A percentile compares a stretch with the other conserved stretches of the same genome.
Evolutionary conservation across 352 stramenopile species (phyloP).

Genomic region (Globisporangium paroecandrum): DNA sequence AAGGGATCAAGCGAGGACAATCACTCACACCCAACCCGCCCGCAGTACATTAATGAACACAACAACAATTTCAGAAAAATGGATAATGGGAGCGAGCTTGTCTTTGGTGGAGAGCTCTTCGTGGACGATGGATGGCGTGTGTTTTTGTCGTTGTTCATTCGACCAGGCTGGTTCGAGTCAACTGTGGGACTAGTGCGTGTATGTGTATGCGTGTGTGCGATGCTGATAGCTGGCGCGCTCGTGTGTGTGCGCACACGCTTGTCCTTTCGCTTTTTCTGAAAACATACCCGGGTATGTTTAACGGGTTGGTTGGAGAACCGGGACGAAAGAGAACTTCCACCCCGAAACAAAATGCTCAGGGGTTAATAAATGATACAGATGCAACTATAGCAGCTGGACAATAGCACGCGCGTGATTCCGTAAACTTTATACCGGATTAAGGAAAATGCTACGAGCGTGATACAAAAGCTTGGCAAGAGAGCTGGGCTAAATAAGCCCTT

Average conservation of each 20-base stretch:
- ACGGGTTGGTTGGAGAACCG: not conserved
- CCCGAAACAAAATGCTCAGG: conserved; percentile 1
- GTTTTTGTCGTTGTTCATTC: not conserved
- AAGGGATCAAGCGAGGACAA: not conserved
- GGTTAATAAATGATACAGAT: not conserved
- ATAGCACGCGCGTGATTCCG: not conserved
- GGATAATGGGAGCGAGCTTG: not conserved
- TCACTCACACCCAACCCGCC: not conserved
- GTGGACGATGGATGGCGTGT: not conserved
- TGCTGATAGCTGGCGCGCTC: not conserved
- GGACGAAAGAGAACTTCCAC: not conserved
- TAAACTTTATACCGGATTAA: conserved; percentile 3
- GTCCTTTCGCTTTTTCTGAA: not conserved
- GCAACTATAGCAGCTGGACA: not conserved
- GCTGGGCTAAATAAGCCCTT: not conserved
- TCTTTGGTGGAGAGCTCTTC: not conserved
- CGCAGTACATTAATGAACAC: too few relatives aligned
- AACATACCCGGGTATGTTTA: not conserved
- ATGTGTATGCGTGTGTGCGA: not conserved
- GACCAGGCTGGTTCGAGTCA: not conserved
- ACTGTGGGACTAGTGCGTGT: not conserved
- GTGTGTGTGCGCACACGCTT: not conserved
- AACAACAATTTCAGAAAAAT: not conserved
- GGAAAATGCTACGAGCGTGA: not conserved
- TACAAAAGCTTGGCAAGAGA: not conserved